These are phyloP conservation scores for Globisporangium heterothallicum DNA, from an alignment of 352 stramenopile genomes.

Conservation along the genomic window DNA sequence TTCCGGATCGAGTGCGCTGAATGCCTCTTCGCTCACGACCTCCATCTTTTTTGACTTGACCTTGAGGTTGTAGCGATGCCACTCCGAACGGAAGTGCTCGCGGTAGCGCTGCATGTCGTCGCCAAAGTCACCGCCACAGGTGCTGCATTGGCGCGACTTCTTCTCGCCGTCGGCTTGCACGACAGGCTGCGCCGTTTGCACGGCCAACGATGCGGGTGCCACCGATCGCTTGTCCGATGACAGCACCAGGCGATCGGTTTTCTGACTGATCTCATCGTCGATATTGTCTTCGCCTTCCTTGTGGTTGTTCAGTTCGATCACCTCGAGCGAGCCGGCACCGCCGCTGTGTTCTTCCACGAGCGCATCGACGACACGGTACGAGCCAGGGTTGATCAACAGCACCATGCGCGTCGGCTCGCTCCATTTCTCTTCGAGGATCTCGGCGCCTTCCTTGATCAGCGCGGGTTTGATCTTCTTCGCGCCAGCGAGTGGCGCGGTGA, in stretches of 20 bases:
- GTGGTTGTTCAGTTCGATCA: constrained; percentile 91
- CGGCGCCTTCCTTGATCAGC: constrained; percentile 55
- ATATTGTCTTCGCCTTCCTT: constrained; percentile 89
- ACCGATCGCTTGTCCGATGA: constrained; percentile 16
- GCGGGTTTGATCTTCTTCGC: constrained; percentile 52
- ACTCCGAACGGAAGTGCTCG: constrained; percentile 94
- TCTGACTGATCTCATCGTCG: constrained; percentile 88
- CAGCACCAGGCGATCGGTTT: constrained; percentile 67
- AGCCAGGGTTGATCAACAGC: constrained; percentile 68
- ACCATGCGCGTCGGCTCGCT: constrained; percentile 55
- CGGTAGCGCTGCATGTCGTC: constrained; percentile 82
- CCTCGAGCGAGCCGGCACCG: constrained; percentile 71
- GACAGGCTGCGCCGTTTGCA: constrained; percentile 7
- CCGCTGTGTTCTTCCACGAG: constrained; percentile 58
- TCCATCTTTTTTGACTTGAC: constrained; percentile 89
- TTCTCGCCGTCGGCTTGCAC: constrained; percentile 16
- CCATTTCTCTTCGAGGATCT: constrained; percentile 61
- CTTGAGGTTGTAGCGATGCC: constrained; percentile 97
- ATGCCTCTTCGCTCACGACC: constrained; percentile 67
- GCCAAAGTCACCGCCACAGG: constrained; percentile 90
- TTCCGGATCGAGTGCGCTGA: constrained; percentile 41
- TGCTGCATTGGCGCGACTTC: constrained; percentile 82
- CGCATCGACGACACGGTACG: constrained; percentile 71
- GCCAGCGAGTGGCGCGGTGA: constrained; percentile 48
- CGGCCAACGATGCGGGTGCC: constrained; percentile 6